Evolutionary conservation across 2,329 filamentous ascomycete genomes (phyloP), one percentile per base, ranked within the genome.

Genomic region (Chaetomiaceae sp.): DNA sequence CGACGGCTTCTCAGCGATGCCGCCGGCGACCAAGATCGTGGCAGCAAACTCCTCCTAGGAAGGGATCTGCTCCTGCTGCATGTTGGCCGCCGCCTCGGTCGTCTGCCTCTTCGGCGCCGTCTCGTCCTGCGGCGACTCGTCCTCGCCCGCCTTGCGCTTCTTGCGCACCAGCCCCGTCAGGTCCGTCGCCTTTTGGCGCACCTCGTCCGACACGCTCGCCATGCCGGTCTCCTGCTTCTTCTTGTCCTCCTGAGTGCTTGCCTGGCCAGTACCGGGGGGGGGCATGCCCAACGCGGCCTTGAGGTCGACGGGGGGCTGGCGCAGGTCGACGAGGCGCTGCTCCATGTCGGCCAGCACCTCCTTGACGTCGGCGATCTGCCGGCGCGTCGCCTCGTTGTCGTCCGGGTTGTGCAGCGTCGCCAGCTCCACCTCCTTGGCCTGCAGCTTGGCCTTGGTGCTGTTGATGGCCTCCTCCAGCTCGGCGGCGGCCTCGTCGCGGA

Each of bases 311-410:
- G 79, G 79, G 3, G 81, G 78, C 47, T 75, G 76, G 48, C 78
- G 78, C 27, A 91, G 74, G 47, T 93, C 87, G 35, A 75, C 68
- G 27, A 91, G 78, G 74, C 86, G 74, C 62, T 83, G 78, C 67
- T 88, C 81, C 79, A 93, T 87, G 55, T 93, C 87, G 43, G 76
- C 75, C 38, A 91, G 75, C 55, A 93, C 80, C 50, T 89, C 84
- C 66, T 86, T 86, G 54, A 87, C 84, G 51, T 93, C 85, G 43
- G 72, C 66, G 50, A 93, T 84, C 49, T 77, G 73, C 51, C 72
- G 72, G 56, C 79, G 71, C 34, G 76, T 76, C 51, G 78, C 60
- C 40, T 85, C 82, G 53, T 82, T 83, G 49, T 86, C 82, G 58
- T 84, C 81, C 24, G 79, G 78, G 45, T 77, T 76, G 44, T 80